Base-by-base conservation (phyloP, 2,329 filamentous ascomycete genomes). In the Ophiostoma montium region DNA sequence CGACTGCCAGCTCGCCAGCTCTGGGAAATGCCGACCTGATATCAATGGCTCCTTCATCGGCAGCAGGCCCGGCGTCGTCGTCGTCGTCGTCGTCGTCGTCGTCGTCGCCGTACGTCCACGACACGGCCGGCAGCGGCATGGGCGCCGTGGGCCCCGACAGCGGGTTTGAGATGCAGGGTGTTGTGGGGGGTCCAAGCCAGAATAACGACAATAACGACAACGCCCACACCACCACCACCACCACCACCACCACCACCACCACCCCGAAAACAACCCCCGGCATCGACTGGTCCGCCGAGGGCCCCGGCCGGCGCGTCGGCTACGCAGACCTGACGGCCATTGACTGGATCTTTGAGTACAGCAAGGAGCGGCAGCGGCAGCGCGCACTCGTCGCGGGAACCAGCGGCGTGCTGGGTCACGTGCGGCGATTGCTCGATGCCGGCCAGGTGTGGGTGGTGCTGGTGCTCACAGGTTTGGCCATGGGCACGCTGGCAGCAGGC, bases 301-400 rank as follows among this genome's bases (percentile, higher is more conserved):
- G 87, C 1, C 88, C 86, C 0, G 89, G 89, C 1, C 78, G 87
- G 48, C 79, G 92, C 60, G 89, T 95, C 35, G 90, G 86, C 49
- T 98, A 98, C 67, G 90, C 95, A 61, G 85, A 98, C 66, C 72
- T 95, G 63, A 95, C 90, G 15, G 90, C 92, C 51, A 98, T 98
- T 63, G 92, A 98, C 69, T 98, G 92, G 92, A 96, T 96, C 61
- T 96, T 95, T 59, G 92, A 98, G 65, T 95, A 96, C 62, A 92
- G 86, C 47, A 95, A 95, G 64, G 92, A 98, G 67, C 79, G 92
- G 18, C 87, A 94, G 63, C 79, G 92, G 21, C 69, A 94, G 59
- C 78, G 87, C n/a, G 76, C 84, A 30, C 70, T 98, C 18, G 76
- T 80, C 49, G 77, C 83, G 0, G 78, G 75, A 57, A 75, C 80